Evolutionary conservation across 2,329 filamentous ascomycete species (phyloP), one percentile per base, ranked within the genome.

Genomic region (Sclerotinia glacialis): DNA sequence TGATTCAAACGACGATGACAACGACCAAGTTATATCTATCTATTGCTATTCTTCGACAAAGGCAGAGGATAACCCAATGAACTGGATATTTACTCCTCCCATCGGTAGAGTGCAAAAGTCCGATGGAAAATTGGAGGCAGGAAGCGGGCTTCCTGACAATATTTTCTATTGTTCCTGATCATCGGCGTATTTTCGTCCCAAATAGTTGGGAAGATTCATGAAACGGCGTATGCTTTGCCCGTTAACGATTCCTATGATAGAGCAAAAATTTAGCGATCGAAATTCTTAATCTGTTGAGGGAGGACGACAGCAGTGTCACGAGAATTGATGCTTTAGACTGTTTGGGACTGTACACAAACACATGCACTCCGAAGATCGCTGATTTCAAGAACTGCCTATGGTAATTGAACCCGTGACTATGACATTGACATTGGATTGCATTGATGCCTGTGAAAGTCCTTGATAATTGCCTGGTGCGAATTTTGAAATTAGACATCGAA

Each of bases 131-230:
- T 23, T 21, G 28, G 42, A 59, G 18, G 28, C 28, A 37, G 44
- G 44, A 18, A 47, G 56, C 56, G 56, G 56, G n/a, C 31, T 60
- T 60, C 21, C 34, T 47, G 12, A 21, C 31, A 31, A 40, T 12
- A 37, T 26, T 49, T 26, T 21, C 16, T 18, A 26, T 42, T 61
- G 14, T 4, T 49, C n/a, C 44, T 56, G 37, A 26, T 42, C 21
- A 26, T 56, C 37, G 44, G 14, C 58, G 9, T 31, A 49, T 61
- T 61, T 23, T 61, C 44, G 16, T 61, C 31, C 14, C 28, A 61
- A 40, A 49, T 26, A 50, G 2, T 26, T 49, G 44, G 31, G 44
- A 37, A 37, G 31, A 37, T 60, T 37, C 7, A 49, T 26, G 5
- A 11, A 26, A 49, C 18, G 28, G 9, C 28, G 26, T 21, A 49